A percentile compares a stretch with the other conserved stretches of the same genome.
Conservation (phyloP, 805 yeast species). For the Torulaspora microellipsoides region DNA sequence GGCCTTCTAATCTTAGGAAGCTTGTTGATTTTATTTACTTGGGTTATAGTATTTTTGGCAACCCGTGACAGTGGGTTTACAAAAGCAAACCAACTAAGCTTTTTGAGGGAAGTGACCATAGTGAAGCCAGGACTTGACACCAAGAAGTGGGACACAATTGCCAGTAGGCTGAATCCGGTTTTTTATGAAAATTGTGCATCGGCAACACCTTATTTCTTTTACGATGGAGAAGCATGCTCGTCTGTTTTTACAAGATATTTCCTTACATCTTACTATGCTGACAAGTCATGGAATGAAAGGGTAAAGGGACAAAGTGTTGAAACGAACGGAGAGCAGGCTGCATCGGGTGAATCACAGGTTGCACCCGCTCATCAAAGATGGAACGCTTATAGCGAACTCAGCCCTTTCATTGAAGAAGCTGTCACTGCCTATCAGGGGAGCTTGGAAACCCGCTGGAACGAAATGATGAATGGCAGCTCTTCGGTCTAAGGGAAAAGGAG, state of each 20-base stretch:
- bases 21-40: neutral
- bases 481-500: neutral
- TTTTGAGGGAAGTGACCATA: slow-evolving; percentile 6
- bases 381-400: neutral
- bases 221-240: slow-evolving; percentile 10
- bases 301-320: neutral
- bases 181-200: slow-evolving; percentile 4
- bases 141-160: slow-evolving; percentile 8
- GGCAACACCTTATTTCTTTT: slow-evolving; percentile 11
- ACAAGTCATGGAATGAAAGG: neutral
- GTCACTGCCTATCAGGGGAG: slow-evolving; percentile 5
- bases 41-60: neutral
- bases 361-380: neutral
- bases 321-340: neutral
- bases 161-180: slow-evolving; percentile 5
- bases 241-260: slow-evolving; percentile 1
- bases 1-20: neutral
- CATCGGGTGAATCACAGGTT: neutral
- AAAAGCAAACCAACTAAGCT: slow-evolving; percentile 2
- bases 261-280: slow-evolving; percentile 4
- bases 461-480: neutral
- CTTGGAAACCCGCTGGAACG: slow-evolving; percentile 3
- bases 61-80: neutral
- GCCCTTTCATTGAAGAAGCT: slow-evolving; percentile 4
- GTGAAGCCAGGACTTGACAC: slow-evolving; percentile 6